Base-by-base conservation (phyloP, 805 yeast genomes). In the Komagataella pastoris region DNA sequence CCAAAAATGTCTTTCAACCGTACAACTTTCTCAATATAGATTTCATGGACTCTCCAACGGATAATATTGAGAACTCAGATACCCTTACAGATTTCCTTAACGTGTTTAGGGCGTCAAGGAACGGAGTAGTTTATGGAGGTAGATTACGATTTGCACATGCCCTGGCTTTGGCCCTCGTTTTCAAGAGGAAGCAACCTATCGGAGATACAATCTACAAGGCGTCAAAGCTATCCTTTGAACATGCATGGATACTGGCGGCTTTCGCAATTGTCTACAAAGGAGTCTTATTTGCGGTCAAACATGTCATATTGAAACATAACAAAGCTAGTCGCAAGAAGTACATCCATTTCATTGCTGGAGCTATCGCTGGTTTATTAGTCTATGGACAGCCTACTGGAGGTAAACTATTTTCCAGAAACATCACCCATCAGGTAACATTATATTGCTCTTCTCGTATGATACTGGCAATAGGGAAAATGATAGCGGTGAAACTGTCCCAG, bases 371-470 rank as follows among this genome's bases (percentile, higher is more conserved):
- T 2, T 47, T 53, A 7, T 45, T 63, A 23, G 61, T 66, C 7
- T 66, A 66, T 52, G 66, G 69, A 7, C 53, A 51, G 45, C 40
- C 19, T 10, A 36, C 12, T 21, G 47, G 44, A 14, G 47, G 47
- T 2, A 19, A 17, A 17, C 23, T 24, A 12, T 46, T 57, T 12
- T 61, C 62, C 46, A 59, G 60, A 18, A 52, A 61, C 3, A 81
- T 84, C 24, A 73, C 85, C n/a, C 83, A 80, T 55, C 90, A 85
- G 64, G 77, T 85, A 56, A 85, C 89, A 1, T 71, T 85, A 50
- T 85, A 85, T 59, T 83, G 88, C 55, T 75, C 82, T 52, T 79
- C 88, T 3, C 70, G 95, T 47, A 87, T 83, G 3, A 60, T 79
- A 49, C 60, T 86, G 46, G 91, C 86, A 0, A 49, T 75, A 3